phyloP scores from a whole-genome alignment of 768 basidiomycete species.

The Boletus rex-veris region DNA sequence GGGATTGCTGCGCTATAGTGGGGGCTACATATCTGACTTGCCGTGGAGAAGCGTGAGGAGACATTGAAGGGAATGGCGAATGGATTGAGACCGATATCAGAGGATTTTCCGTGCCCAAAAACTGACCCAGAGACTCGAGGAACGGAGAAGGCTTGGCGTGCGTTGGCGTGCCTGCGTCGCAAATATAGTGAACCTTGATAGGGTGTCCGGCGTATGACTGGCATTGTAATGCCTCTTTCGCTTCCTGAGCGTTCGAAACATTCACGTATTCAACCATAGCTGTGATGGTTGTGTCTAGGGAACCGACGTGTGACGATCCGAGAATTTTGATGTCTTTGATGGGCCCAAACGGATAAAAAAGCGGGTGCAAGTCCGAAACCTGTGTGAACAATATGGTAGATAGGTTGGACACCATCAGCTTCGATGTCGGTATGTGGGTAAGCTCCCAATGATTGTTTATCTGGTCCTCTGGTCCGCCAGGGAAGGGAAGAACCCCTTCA shows the following conservation, averaged over 20 bases:
- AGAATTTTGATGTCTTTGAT: conserved; percentile 60
- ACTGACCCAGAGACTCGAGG: conserved; percentile 10
- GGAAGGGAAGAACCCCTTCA: conserved; percentile 23
- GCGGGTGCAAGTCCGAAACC: conserved; percentile 63
- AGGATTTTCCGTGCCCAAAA: conserved; percentile 10
- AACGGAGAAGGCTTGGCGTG: conserved; percentile 6
- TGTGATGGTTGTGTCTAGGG: conserved; percentile 41
- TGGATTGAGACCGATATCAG: conserved; percentile 30
- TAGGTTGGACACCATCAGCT: conserved; percentile 61
- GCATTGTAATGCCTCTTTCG: conserved; percentile 55
- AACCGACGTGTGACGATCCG: conserved; percentile 32
- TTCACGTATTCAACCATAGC: conserved; percentile 64
- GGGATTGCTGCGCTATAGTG: conserved; percentile 3
- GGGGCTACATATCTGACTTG: conserved; percentile 4
- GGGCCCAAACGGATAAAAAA: conserved; percentile 68
- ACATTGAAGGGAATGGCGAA: conserved; percentile 32
- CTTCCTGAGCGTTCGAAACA: conserved; percentile 56
- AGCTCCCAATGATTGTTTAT: conserved; percentile 31
- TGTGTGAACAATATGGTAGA: conserved; percentile 66
- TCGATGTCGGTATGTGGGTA: conserved; percentile 41
- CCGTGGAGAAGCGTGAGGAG: conserved; percentile 7
- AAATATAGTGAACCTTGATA: conserved; percentile 38
- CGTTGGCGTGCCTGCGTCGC: conserved; percentile 11
- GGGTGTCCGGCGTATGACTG: conserved; percentile 56
- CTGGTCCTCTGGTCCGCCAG: conserved; percentile 32